These are phyloP conservation scores for Cyclotella sp. DNA, from an alignment of 108 stramenopile genomes.

Conservation along the genomic window DNA sequence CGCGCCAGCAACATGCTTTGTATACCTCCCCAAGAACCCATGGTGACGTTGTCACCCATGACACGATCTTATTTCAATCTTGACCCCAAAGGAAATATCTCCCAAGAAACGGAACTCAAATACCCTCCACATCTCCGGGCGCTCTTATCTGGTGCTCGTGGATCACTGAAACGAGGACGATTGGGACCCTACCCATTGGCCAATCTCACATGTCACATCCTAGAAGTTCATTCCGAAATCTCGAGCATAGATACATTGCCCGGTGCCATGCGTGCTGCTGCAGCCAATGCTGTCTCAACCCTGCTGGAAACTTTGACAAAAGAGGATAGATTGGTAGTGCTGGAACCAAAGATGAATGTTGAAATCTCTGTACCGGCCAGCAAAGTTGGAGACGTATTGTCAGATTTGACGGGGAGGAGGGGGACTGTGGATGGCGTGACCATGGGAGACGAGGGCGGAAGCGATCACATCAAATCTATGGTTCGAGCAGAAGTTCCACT, in stretches of 20 bases:
- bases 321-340: constrained; percentile 40
- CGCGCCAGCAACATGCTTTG: constrained; percentile 43
- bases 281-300: constrained; percentile 68
- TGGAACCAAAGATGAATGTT: constrained; percentile 90
- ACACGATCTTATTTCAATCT: constrained; percentile 68
- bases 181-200: constrained; percentile 67
- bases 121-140: constrained; percentile 65
- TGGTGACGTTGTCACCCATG: constrained; percentile 65
- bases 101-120: constrained; percentile 59
- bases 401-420: constrained; percentile 82
- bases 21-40: constrained; percentile 66
- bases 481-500: constrained; percentile 86
- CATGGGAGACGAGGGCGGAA: constrained; percentile 53
- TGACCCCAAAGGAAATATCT: constrained; percentile 49
- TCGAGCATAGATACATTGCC: constrained; percentile 69
- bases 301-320: constrained; percentile 44
- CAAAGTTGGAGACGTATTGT: constrained; percentile 86
- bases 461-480: constrained; percentile 63
- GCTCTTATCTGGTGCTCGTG: constrained; percentile 76
- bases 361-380: constrained; percentile 77
- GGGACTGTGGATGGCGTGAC: constrained; percentile 87
- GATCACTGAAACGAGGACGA: constrained; percentile 79
- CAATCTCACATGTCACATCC: constrained; percentile 76
- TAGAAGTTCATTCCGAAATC: constrained; percentile 79
- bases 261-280: constrained; percentile 78